Base-by-base conservation (phyloP, 148 eudicot species). In the Chenopodium berlandieri region DNA sequence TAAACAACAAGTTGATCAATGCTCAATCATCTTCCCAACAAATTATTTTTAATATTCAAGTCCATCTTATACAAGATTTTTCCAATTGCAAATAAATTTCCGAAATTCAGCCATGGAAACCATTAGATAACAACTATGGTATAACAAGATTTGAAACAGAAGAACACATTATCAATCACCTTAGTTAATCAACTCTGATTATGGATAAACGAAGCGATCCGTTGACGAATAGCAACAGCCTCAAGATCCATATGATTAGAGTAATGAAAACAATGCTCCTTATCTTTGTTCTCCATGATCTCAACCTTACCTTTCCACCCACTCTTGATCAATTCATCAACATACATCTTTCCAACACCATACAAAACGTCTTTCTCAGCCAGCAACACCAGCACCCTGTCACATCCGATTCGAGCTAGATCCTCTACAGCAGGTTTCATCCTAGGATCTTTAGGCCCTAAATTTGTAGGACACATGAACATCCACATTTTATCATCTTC, bases 241-340 rank as follows among this genome's bases (percentile, higher is more conserved):
- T 83, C 81, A 67, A 40, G 32, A 83, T 85, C 88, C 47, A 48
- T 34, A 37, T 69, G 74, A 68, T 85, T 16, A 12, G 10, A 5
- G 13, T 79, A 12, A 81, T 88, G 87, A 63, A 88, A 89, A 27
- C 75, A 12, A 75, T 90, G 92, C 0, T 81, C 82, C 75, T 77
- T 85, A 0, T n/a, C 88, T 81, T 83, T 75, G 20, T 83, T 83
- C 77, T 81, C 89, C 70, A 84, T 79, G 0, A 86, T 9, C 78
- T 86, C 86, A 25, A 80, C 62, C 67, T 6, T 74, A 47, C 90
- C 89, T 44, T 75, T 58, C 90, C 92, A 90, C 68, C 89, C 90
- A 68, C 86, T 86, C 58, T 71, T 83, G 67, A 9, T 69, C 84
- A 90, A 62, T 62, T 75, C 84, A 75, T 75, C 86, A 2, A 32